Base-by-base conservation (phyloP, 140 eudicot genomes). In the Bidens hawaiensis region DNA sequence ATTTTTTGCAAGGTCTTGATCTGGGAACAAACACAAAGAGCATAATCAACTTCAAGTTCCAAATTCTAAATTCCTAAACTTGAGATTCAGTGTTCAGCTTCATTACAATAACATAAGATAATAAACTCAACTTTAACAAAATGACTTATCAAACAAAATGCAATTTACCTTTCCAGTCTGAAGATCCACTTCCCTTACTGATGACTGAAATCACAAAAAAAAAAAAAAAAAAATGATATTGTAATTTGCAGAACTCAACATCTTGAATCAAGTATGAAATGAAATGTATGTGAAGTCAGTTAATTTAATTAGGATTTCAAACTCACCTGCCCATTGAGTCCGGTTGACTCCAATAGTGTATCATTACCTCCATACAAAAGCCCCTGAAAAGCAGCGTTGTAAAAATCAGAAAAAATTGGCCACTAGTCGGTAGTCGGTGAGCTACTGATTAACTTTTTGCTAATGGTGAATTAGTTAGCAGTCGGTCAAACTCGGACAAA, bases 281-380 rank as follows among this genome's bases (percentile, higher is more conserved):
- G 10, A 2, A 8, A 26, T n/a, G 42, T 11, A 40, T n/a, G 42
- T 24, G 5, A 71, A 38, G 3, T 52, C 22, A 12, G 58, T 42
- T 54, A 42, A 73, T 56, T 12, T 25, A 47, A 56, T 33, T n/a
- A 43, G 52, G 45, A 36, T 1, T 14, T 33, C 52, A 46, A 65
- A 80, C 80, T 60, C 42, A 88, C 96, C 38, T 36, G 79, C 17
- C 84, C 79, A 41, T 88, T 30, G 33, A 85, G 94, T 49, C 94
- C 96, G 17, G 90, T 85, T 13, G 94, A 85, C 75, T 88, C 96
- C 55, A 79, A 85, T 0, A 88, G 69, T 4, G 88, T 77, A 54
- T 82, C 77, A 65, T 82, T 72, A 66, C 83, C 94, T 62, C 77
- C 85, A 72, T 88, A 88, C 23, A 82, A 56, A 55, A 85, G 88